These are phyloP conservation scores for Solanum chacoense DNA, from an alignment of 305 asterid genomes.

Conservation along the genomic window DNA sequence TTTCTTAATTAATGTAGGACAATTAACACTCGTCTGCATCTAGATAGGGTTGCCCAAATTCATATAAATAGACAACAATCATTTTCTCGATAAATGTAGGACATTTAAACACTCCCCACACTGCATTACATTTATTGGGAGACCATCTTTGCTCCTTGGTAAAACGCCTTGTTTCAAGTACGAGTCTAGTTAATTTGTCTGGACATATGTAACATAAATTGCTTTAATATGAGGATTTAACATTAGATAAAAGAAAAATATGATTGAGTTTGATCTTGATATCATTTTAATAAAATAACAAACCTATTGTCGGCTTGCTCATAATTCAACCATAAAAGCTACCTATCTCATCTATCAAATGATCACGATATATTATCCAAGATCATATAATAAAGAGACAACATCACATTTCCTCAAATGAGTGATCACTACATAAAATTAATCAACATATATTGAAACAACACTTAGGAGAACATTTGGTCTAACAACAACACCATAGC, in stretches of 20 bases:
- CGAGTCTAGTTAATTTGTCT: not conserved
- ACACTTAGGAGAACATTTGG: constrained; percentile 46
- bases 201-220: not conserved
- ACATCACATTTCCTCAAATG: not conserved
- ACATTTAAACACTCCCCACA: not conserved
- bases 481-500: constrained; percentile 44
- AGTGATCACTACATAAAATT: not conserved
- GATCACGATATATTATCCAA: not conserved
- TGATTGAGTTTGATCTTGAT: not conserved
- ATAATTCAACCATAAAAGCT: not conserved
- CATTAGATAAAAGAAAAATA: not conserved
- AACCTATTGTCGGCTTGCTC: not conserved
- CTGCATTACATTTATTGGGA: not conserved
- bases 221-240: not conserved
- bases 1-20: not conserved
- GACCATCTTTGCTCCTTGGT: not conserved
- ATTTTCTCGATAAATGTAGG: not conserved
- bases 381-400: not conserved
- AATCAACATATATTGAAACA: not conserved
- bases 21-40: not conserved
- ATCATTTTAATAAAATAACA: not conserved
- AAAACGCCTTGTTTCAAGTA: not conserved
- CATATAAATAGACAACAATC: not conserved
- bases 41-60: not conserved
- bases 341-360: not conserved